phyloP scores from a whole-genome alignment of 495 filamentous ascomycete genomes.

The Filosporella fistucella region DNA sequence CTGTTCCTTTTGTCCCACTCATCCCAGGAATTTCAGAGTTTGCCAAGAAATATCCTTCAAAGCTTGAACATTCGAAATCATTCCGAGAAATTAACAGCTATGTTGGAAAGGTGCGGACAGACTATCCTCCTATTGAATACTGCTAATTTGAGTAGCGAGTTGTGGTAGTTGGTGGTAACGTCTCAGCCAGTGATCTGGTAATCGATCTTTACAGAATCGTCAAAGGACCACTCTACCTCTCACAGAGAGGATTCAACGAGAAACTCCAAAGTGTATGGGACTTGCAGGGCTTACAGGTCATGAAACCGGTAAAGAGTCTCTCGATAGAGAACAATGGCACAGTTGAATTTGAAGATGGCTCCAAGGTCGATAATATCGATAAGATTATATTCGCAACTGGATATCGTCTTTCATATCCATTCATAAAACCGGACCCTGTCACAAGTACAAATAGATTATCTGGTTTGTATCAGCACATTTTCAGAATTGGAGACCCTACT shows the following conservation, averaged over 20 bases:
- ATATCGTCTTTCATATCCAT: constrained; percentile 48
- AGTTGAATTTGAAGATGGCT: constrained; percentile 44
- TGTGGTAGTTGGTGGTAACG: constrained; percentile 71
- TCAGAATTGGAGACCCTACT: constrained; percentile 37
- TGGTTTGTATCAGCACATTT: constrained; percentile 50
- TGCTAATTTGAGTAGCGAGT: constrained; percentile 21
- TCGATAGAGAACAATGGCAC: constrained; percentile 25
- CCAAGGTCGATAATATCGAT: constrained; percentile 40
- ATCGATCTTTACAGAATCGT: constrained; percentile 24
- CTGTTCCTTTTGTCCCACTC: constrained; percentile 62
- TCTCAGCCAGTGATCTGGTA: constrained; percentile 77
- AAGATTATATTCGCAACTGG: constrained; percentile 55
- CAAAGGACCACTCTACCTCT: constrained; percentile 23
- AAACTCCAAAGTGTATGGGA: constrained; percentile 32
- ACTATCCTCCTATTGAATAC: background rate
- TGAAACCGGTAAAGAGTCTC: constrained; percentile 40
- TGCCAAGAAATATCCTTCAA: constrained; percentile 49
- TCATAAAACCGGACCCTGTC: constrained; percentile 28
- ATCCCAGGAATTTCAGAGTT: constrained; percentile 51
- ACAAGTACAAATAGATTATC: constrained; percentile 43
- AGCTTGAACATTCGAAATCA: constrained; percentile 72
- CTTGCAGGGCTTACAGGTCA: constrained; percentile 37
- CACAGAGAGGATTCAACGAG: constrained; percentile 20
- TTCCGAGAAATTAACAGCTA: constrained; percentile 60
- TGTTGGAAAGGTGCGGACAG: constrained; percentile 9